Evolutionary conservation across 352 stramenopile species (phyloP), one percentile per base, ranked within the genome.

Genomic region (Phytophthora lateralis): DNA sequence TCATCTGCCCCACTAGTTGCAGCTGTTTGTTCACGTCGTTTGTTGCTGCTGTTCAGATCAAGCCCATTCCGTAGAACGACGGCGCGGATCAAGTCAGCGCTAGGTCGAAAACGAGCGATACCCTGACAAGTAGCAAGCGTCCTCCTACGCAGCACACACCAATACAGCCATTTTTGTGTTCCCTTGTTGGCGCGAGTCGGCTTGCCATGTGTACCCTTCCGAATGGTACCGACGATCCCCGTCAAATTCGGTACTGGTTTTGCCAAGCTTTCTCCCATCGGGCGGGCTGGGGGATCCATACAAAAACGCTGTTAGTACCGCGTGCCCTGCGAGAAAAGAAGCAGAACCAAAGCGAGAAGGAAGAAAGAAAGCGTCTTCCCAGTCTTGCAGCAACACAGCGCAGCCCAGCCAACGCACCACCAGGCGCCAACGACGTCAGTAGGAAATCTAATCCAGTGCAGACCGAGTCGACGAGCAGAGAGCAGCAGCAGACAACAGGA

Each of bases 21-120:
- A 60, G 44, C 45, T 70, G 54, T 50, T 63, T 51, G 20, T 46
- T 74, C 24, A 64, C 35, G 18, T 58, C 35, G 46, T 39, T 12
- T 44, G 14, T 43, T 72, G 26, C 18, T n/a, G 26, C 37, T 59
- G 21, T 35, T 12, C 56, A 99, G 80, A 95, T 98, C 67, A 98
- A 97, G 62, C 95, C 95, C 15, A 98, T 98, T 74, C 91, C 91
- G 41, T 97, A 89, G 62, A 52, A 59, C 48, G 43, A 60, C 27
- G 29, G 20, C 21, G 29, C 43, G 30, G 39, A 51, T 56, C 53
- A 60, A 57, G 32, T 38, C 44, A 63, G 57, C 51, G 10, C n/a
- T 11, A 34, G 37, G 24, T 39, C 51, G 35, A 66, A n/a, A n/a
- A 27, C 21, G 30, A 42, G 55, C 52, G 34, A 60, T 34, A 56